Percentiles rank a stretch among this genome's conserved stretches.
These are phyloP conservation scores for Fonsecaea multimorphosa DNA, from an alignment of 2,329 filamentous ascomycete species.

Conservation along the genomic window DNA sequence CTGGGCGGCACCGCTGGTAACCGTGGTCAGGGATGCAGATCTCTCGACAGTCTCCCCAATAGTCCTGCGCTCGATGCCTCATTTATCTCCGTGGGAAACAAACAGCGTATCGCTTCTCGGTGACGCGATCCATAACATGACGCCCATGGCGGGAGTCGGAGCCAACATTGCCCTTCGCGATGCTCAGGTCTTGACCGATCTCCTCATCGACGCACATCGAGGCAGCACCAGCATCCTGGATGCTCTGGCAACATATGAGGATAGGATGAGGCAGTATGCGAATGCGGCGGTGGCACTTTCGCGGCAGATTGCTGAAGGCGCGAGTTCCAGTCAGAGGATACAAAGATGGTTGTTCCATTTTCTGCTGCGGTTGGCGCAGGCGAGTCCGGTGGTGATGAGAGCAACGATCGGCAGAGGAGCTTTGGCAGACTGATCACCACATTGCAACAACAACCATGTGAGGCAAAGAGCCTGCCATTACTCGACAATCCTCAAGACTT, in stretches of 20 bases:
- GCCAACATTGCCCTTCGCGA: conserved; percentile 53
- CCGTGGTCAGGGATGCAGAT: conserved; percentile 10
- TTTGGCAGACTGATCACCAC: conserved; percentile 3
- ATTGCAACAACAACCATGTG: background rate
- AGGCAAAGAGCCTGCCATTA: no score
- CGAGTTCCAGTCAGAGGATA: background rate
- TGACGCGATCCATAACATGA: conserved; percentile 42
- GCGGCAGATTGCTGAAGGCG: conserved; percentile 13
- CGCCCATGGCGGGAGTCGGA: conserved; percentile 37
- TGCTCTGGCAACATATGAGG: conserved; percentile 2
- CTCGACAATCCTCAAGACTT: no score
- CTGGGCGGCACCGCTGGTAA: conserved; percentile 25
- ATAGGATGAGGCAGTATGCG: conserved; percentile 13
- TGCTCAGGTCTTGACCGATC: conserved; percentile 45
- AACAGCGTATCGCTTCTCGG: conserved; percentile 50
- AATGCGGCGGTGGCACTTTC: conserved; percentile 20
- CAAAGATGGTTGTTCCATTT: conserved; percentile 14
- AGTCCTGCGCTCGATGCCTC: conserved; percentile 40
- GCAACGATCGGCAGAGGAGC: conserved; percentile 11
- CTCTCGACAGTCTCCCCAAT: conserved; percentile 32
- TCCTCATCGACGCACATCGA: conserved; percentile 4
- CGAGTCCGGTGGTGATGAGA: conserved; percentile 13
- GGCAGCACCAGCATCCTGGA: conserved; percentile 7
- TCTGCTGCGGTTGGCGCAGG: conserved; percentile 15
- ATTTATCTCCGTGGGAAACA: conserved; percentile 42